A percentile compares a stretch with the other conserved stretches of the same genome.
Evolutionary conservation across 306 rosid genomes (phyloP).

Genomic region (Cucurbita maxima): DNA sequence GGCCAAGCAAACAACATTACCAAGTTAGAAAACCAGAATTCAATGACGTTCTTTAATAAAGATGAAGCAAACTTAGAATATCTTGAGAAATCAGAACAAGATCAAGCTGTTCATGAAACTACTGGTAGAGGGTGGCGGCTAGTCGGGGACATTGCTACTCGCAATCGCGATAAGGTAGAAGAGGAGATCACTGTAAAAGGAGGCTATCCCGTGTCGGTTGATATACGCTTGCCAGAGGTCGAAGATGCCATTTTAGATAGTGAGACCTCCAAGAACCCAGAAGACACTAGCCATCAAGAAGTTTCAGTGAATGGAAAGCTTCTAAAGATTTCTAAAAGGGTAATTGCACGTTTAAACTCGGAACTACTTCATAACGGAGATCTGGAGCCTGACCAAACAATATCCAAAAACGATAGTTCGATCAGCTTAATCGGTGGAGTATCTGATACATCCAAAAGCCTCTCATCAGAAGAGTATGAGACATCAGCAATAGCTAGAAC

Average conservation of each 20-base stretch:
- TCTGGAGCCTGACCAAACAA: slow-evolving; percentile 10
- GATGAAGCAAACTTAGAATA: not conserved
- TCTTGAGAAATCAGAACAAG: not conserved
- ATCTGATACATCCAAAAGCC: slow-evolving; percentile 6
- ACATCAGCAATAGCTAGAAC: slow-evolving; percentile 16
- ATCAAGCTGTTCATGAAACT: slow-evolving; percentile 3
- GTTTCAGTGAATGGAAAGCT: slow-evolving; percentile 15
- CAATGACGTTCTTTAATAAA: not conserved
- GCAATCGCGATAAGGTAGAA: not conserved
- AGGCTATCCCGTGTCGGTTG: not conserved
- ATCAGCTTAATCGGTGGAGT: slow-evolving; percentile 11
- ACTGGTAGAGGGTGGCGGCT: slow-evolving; percentile 8
- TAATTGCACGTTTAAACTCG: slow-evolving; percentile 10
- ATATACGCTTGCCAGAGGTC: slow-evolving; percentile 12
- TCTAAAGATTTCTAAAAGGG: slow-evolving; percentile 11
- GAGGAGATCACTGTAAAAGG: slow-evolving; percentile 5
- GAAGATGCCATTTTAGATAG: slow-evolving; percentile 12
- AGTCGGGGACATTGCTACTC: slow-evolving; percentile 7
- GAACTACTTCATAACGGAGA: slow-evolving; percentile 16
- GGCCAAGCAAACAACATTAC: not conserved
- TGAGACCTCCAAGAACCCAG: slow-evolving; percentile 17
- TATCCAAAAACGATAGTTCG: slow-evolving; percentile 14
- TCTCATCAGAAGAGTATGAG: slow-evolving; percentile 15
- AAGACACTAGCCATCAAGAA: slow-evolving; percentile 11
- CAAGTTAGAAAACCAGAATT: not conserved